phyloP scores from a whole-genome alignment of 2,329 filamentous ascomycete species.

The Pseudogymnoascus sp. region DNA sequence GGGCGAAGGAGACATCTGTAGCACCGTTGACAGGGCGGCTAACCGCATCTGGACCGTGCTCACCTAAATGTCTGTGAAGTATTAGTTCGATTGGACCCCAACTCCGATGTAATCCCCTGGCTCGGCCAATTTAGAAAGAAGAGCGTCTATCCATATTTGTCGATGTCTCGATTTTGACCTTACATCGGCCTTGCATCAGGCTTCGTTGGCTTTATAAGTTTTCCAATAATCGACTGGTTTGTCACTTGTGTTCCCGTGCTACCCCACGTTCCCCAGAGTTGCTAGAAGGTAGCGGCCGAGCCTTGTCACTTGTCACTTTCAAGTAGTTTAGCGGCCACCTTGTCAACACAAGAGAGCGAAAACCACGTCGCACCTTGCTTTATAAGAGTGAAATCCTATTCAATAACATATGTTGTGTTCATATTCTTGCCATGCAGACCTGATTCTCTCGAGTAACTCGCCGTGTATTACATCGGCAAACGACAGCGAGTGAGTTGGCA shows the following conservation, averaged over 20 bases:
- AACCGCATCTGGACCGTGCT: conserved; percentile 1
- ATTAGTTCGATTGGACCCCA: neutral
- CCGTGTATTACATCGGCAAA: neutral
- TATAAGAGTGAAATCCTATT: neutral
- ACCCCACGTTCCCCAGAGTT: conserved; percentile 2
- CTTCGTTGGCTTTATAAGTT: neutral
- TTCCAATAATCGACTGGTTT: neutral
- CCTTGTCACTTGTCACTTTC: conserved; percentile 1
- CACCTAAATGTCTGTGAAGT: neutral
- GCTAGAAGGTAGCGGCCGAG: conserved; percentile 4
- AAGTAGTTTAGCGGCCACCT: conserved; percentile 1
- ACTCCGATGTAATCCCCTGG: neutral
- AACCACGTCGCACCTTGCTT: neutral
- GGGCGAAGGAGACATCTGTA: conserved; percentile 2
- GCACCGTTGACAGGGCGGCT: neutral
- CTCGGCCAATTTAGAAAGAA: neutral
- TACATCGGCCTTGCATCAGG: neutral
- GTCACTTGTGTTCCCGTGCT: neutral
- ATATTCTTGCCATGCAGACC: neutral
- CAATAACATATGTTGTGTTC: neutral
- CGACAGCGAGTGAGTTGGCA: neutral
- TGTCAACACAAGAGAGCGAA: neutral
- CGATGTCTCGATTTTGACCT: neutral
- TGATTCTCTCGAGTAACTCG: neutral
- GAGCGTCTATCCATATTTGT: neutral